Base-by-base conservation (phyloP, 495 filamentous ascomycete species). In the Platismatia glauca region DNA sequence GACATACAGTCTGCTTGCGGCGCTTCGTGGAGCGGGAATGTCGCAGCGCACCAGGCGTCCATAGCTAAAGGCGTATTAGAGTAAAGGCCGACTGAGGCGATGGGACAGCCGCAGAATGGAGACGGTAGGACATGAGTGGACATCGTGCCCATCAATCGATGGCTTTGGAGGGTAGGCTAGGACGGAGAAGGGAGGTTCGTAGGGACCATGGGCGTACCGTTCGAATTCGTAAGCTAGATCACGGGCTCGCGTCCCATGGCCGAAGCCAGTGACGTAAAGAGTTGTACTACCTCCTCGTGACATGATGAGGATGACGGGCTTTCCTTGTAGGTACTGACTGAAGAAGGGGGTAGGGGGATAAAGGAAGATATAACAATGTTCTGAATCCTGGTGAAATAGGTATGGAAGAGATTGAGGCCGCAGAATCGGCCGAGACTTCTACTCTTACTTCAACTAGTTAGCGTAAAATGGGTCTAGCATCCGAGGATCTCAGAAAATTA, bases 161-260 rank as follows among this genome's bases (percentile, higher is more conserved):
- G 74, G 73, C 78, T 78, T 78, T 81, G 63, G 59, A 62, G 57
- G 61, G 57, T 35, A 57, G 64, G 62, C 62, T 37, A 59, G 62
- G 50, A 46, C 27, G 27, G 41, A 27, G 38, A 56, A 44, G 24
- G 44, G 29, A 56, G 33, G 31, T 41, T 57, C 38, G 57, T 33
- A 53, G 39, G 58, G 78, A 90, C 89, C 29, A 34, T 46, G 50
- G 78, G 91, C 89, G 82, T 95, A 98, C 95, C 93, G 89, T 89
- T 96, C 91, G 89, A 97, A 97, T 84, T 99, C 94, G 89, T 96
- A 97, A 81, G 94, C 94, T 77, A 99, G 90, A 79, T 99, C 94
- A 84, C 95, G 91, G 74, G 94, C 94, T 81, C 94, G 91, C 74
- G 94, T 99, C 72, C 94, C 95, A 76, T 96, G 93, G 81, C 93